A percentile compares a stretch with the other conserved stretches of the same genome.
Evolutionary conservation across 1,284 basidiomycete species (phyloP).

Genomic region (Coriolopsis trogii): DNA sequence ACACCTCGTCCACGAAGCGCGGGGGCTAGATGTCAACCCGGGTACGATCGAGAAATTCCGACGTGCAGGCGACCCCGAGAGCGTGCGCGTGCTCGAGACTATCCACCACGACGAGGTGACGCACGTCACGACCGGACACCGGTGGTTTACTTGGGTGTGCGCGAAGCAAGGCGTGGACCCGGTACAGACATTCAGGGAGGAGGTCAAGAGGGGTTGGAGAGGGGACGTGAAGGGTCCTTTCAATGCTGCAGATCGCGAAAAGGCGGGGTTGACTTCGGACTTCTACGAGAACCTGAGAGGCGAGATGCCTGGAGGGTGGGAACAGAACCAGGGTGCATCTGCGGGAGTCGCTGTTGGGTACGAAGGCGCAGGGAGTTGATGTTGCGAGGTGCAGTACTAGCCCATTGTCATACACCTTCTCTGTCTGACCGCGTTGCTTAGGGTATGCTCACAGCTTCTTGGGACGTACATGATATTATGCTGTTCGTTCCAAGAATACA

Average conservation of each 20-base stretch:
- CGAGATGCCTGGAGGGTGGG: constrained; percentile 39
- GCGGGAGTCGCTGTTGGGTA: constrained; percentile 12
- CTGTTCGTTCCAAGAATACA: no score
- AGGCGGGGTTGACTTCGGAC: constrained; percentile 71
- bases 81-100: constrained; percentile 71
- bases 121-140: constrained; percentile 83
- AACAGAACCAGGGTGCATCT: constrained; percentile 1
- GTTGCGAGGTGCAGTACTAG: neutral
- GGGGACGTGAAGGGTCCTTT: constrained; percentile 88
- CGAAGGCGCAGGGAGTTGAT: constrained; percentile 2
- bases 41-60: constrained; percentile 80
- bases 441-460: no score
- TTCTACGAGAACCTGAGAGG: constrained; percentile 78
- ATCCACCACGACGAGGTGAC: constrained; percentile 87
- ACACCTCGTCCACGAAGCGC: constrained; percentile 88
- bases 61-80: constrained; percentile 71
- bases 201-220: constrained; percentile 76
- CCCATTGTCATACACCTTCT: neutral
- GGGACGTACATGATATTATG: no score
- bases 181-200: constrained; percentile 71
- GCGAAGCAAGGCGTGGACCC: constrained; percentile 67
- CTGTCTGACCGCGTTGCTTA: no score
- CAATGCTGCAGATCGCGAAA: constrained; percentile 75
- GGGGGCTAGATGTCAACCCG: constrained; percentile 88
- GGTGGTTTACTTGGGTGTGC: constrained; percentile 86